Evolutionary conservation across 306 rosid genomes (phyloP), one percentile per base, ranked within the genome.

Genomic region (Pyrus communis): DNA sequence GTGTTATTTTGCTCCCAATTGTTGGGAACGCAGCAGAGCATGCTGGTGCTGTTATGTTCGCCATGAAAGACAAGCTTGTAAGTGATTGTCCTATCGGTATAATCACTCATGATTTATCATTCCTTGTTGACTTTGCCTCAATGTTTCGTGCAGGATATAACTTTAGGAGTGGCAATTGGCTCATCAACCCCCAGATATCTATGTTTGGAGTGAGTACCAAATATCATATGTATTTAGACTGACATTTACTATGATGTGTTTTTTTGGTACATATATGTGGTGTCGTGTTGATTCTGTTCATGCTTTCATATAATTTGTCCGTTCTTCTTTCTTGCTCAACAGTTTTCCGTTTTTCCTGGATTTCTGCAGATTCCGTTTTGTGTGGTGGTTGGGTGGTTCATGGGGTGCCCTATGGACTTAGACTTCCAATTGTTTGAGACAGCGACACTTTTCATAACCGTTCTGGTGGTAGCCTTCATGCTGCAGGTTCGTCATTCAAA

Each of bases 391-490:
- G 91, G 96, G 25, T 93, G 97, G 98, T 62, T 82, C 38, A 82
- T 79, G 81, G 96, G 93, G 67, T 62, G 42, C 21, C 84, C 93
- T 9, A 77, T 93, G 97, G 96, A 93, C 92, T 82, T 91, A 64
- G 83, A 93, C 82, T 93, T 93, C 67, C 98, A 89, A 82, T 88
- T 91, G 71, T 93, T 93, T 33, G 98, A 93, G 89, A 93, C 97
- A 12, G 89, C 91, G 45, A 82, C 89, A 18, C 91, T 93, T 49
- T 88, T 91, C 79, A 78, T 89, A 7, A 89, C 93, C 17, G 93
- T 91, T 69, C 73, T 93, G 25, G 93, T 93, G 1, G 96, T 89
- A 7, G 92, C 96, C 78, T 88, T 91, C 88, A 80, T 93, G 93
- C 79, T 93, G 51, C 98, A 93, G 98, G 96, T 93, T 78, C 59